Conservation (phyloP, 1,139 yeast genomes). For the Taphrina pruni region DNA sequence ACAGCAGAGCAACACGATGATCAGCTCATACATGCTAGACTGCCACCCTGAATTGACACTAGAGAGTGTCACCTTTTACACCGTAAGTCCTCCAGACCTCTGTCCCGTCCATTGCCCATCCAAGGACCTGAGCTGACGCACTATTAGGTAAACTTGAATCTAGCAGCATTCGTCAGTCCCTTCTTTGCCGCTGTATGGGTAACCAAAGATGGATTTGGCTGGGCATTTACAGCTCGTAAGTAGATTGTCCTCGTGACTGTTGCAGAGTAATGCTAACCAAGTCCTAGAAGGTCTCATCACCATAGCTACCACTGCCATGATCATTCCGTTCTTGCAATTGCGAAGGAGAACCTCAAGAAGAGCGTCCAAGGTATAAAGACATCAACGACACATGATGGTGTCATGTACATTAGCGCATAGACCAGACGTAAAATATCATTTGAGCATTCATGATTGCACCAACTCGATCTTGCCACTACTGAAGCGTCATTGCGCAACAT, state of each 20-base stretch:
- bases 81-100: conserved; percentile 1
- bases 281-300: conserved; percentile 17
- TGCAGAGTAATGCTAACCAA: not conserved
- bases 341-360: not conserved
- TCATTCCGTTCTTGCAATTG: conserved; percentile 18
- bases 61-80: conserved; percentile 41
- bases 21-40: conserved; percentile 41
- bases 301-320: conserved; percentile 12
- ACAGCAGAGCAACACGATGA: conserved; percentile 40
- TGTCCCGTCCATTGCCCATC: too few species aligned
- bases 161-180: conserved; percentile 42
- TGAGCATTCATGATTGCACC: too few species aligned
- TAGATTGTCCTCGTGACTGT: not conserved
- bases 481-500: not conserved
- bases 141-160: conserved; percentile 35
- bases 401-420: too few species aligned
- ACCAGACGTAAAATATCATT: too few species aligned
- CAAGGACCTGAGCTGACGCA: not conserved
- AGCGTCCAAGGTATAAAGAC: conserved; percentile 1
- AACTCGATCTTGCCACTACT: too few species aligned
- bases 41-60: conserved; percentile 38
- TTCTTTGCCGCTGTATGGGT: conserved; percentile 42
- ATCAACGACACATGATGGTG: too few species aligned
- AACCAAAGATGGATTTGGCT: conserved; percentile 41
- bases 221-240: conserved; percentile 44